Percentiles rank a stretch among this genome's conserved stretches.
Conservation (phyloP, 1,284 basidiomycete genomes). For the Anthracocystis setariae region DNA sequence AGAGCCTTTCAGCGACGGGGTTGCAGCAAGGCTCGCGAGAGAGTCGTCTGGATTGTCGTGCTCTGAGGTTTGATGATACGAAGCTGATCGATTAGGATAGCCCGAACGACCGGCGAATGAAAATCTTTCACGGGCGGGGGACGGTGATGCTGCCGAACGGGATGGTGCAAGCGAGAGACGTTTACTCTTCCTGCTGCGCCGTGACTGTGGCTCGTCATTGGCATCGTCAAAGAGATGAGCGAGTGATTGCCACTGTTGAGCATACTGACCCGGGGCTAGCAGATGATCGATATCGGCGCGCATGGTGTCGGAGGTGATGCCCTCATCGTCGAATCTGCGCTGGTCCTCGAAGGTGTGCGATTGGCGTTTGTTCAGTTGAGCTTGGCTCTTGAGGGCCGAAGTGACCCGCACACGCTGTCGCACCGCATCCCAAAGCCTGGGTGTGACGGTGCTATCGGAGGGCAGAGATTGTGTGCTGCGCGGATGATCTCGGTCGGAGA, state of each 20-base stretch:
- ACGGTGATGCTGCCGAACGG: background rate
- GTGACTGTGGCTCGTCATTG: conserved; percentile 6
- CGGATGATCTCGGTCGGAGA: conserved; percentile 37
- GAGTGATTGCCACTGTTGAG: conserved; percentile 57
- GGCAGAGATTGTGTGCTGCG: conserved; percentile 39
- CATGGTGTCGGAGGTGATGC: conserved; percentile 50
- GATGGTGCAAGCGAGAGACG: conserved; percentile 14
- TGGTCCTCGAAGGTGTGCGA: conserved; percentile 37
- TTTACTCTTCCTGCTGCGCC: conserved; percentile 24
- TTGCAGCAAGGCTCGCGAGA: conserved; percentile 23
- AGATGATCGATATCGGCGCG: conserved; percentile 30
- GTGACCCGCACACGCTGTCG: conserved; percentile 43
- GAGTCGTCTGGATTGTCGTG: conserved; percentile 34
- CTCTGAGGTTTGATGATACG: conserved; percentile 5
- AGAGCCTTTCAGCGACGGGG: conserved; percentile 29
- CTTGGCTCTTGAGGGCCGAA: conserved; percentile 24
- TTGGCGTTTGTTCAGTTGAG: conserved; percentile 13
- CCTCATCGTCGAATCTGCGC: conserved; percentile 52
- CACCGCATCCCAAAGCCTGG: conserved; percentile 43
- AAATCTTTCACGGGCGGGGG: background rate
- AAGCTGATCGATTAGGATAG: background rate
- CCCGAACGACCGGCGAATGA: background rate
- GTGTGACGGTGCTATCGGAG: conserved; percentile 17
- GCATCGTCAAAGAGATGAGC: conserved; percentile 51
- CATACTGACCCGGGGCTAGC: conserved; percentile 41